These are phyloP conservation scores for Hippophae gyantsensis DNA, from an alignment of 306 rosid genomes.

Conservation along the genomic window DNA sequence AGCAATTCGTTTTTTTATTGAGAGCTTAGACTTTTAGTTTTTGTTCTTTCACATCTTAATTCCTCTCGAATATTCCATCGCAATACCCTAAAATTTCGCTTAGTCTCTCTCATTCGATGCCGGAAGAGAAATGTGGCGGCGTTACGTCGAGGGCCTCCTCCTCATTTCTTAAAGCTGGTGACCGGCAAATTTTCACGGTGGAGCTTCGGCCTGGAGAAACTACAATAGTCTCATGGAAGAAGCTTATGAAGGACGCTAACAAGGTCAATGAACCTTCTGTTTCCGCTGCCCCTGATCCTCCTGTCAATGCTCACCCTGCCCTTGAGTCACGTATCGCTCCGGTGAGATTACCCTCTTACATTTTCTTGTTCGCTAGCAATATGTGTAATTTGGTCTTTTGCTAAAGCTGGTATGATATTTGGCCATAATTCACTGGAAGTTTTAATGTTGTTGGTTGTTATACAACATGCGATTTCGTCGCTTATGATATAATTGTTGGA, in stretches of 20 bases:
- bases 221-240: constrained; percentile 99
- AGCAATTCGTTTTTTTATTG: no score
- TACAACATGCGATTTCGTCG: background rate
- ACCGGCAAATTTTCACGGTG: constrained; percentile 81
- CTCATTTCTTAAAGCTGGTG: constrained; percentile 64
- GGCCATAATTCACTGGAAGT: background rate
- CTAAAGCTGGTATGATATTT: background rate
- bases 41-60: constrained; percentile 24
- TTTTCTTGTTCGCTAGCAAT: background rate
- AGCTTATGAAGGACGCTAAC: constrained; percentile 70
- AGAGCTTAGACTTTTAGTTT: background rate
- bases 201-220: constrained; percentile 99
- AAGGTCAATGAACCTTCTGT: constrained; percentile 45
- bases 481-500: background rate
- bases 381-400: background rate
- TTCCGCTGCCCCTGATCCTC: constrained; percentile 37
- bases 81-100: constrained; percentile 11
- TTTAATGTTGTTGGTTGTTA: background rate
- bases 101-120: constrained; percentile 8
- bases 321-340: constrained; percentile 70
- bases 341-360: constrained; percentile 39
- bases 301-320: constrained; percentile 35
- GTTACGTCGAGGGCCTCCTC: constrained; percentile 49
- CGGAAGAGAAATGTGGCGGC: constrained; percentile 49
- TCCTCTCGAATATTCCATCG: constrained; percentile 23